These are phyloP conservation scores for Cytospora leucostoma DNA, from an alignment of 2,329 filamentous ascomycete species.

Conservation along the genomic window DNA sequence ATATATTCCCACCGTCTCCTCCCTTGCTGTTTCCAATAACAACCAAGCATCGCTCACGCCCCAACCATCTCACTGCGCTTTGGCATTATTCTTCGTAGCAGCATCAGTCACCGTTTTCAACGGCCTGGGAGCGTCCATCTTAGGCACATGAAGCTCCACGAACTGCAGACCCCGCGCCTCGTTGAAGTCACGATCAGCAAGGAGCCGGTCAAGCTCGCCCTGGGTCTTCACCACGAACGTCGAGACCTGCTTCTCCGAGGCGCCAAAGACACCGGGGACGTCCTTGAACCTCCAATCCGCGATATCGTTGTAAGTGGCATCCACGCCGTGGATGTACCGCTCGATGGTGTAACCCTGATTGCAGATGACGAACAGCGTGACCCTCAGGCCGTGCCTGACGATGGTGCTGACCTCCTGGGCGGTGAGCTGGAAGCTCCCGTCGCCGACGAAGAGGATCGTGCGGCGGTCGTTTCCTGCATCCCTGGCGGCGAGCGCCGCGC, in stretches of 20 bases:
- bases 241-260: slow-evolving; percentile 53
- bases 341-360: slow-evolving; percentile 91
- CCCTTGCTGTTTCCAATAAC: no score
- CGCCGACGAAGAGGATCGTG: slow-evolving; percentile 84
- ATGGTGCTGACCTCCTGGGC: slow-evolving; percentile 84
- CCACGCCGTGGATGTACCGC: slow-evolving; percentile 81
- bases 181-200: slow-evolving; percentile 65
- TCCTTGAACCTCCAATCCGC: slow-evolving; percentile 72
- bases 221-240: slow-evolving; percentile 71
- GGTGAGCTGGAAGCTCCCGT: slow-evolving; percentile 84
- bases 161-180: slow-evolving; percentile 61
- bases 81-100: slow-evolving; percentile 67
- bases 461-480: slow-evolving; percentile 62
- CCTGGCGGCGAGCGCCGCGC: slow-evolving; percentile 72
- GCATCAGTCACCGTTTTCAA: slow-evolving; percentile 71
- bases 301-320: slow-evolving; percentile 80
- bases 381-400: slow-evolving; percentile 70
- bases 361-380: slow-evolving; percentile 85
- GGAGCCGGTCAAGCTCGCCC: slow-evolving; percentile 65
- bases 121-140: slow-evolving; percentile 72
- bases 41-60: no score
- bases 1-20: no score
- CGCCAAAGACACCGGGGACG: slow-evolving; percentile 69
- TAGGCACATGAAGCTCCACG: slow-evolving; percentile 80
- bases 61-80: slow-evolving; percentile 31